These are phyloP conservation scores for Adiantum capillusveneris DNA, from an alignment of 75 land plant species.

Conservation along the genomic window DNA sequence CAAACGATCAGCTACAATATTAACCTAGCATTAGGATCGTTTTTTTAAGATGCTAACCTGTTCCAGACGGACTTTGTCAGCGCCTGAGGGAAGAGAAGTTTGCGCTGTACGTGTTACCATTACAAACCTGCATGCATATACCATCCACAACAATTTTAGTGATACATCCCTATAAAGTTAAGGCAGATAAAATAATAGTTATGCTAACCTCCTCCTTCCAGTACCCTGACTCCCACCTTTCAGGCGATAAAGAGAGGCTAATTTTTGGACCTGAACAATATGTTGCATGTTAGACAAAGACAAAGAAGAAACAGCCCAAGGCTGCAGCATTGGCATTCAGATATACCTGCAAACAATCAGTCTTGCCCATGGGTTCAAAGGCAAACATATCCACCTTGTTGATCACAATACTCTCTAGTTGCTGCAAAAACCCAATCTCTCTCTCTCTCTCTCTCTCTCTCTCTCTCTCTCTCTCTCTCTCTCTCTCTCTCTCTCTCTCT, in stretches of 20 bases:
- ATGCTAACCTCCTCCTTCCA: slow-evolving; percentile 69
- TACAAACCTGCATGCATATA: slow-evolving; percentile 52
- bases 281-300: too few species aligned
- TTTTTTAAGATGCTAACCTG: too few species aligned
- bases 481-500: not conserved
- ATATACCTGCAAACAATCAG: slow-evolving; percentile 75
- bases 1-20: too few species aligned
- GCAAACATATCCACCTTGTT: slow-evolving; percentile 54
- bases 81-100: slow-evolving; percentile 65
- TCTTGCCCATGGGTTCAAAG: slow-evolving; percentile 79
- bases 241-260: slow-evolving; percentile 73
- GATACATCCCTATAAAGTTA: too few species aligned
- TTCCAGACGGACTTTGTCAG: slow-evolving; percentile 56
- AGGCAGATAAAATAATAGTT: too few species aligned
- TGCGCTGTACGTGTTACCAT: slow-evolving; percentile 66
- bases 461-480: slow-evolving; percentile 1
- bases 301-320: too few species aligned
- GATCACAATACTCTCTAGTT: slow-evolving; percentile 63
- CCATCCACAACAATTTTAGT: not conserved
- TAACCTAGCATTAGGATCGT: too few species aligned
- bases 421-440: slow-evolving; percentile 31
- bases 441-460: not conserved
- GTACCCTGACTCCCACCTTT: slow-evolving; percentile 72
- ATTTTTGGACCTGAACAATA: slow-evolving; percentile 56
- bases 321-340: too few species aligned